phyloP scores from a whole-genome alignment of 306 rosid species.

The Canavalia gladiata region DNA sequence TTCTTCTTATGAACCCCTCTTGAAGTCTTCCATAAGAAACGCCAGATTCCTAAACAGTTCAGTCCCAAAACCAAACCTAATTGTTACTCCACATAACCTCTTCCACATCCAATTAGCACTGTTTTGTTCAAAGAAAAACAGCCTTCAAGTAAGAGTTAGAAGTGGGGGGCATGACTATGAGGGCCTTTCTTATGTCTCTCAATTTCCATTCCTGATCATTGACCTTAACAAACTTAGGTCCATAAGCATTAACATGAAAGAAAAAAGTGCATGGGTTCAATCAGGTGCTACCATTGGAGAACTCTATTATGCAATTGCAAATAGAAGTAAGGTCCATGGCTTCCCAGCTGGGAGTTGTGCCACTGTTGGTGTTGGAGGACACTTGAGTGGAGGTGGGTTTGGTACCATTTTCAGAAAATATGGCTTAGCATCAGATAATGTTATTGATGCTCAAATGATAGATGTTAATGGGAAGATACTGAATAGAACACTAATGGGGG shows the following conservation, averaged over 20 bases:
- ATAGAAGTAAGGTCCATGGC: slow-evolving; percentile 41
- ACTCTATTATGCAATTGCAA: slow-evolving; percentile 47
- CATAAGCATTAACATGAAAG: slow-evolving; percentile 35
- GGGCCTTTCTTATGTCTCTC: slow-evolving; percentile 49
- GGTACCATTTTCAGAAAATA: slow-evolving; percentile 50
- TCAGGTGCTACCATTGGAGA: slow-evolving; percentile 56
- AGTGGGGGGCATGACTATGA: slow-evolving; percentile 57
- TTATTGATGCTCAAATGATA: slow-evolving; percentile 41
- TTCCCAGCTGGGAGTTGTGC: slow-evolving; percentile 53
- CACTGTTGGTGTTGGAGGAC: slow-evolving; percentile 54
- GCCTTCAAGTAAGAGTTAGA: slow-evolving; percentile 38
- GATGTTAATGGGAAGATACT: slow-evolving; percentile 47
- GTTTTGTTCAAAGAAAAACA: slow-evolving; percentile 28
- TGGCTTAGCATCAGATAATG: slow-evolving; percentile 50
- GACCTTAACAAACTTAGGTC: slow-evolving; percentile 43
- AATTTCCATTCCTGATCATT: slow-evolving; percentile 45
- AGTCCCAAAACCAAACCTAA: slow-evolving; percentile 56
- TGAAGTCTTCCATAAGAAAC: slow-evolving; percentile 57
- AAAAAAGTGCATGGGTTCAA: slow-evolving; percentile 54
- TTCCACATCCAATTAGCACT: slow-evolving; percentile 48
- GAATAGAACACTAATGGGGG: slow-evolving; percentile 51
- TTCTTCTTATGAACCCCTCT: slow-evolving; percentile 47
- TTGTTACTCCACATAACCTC: slow-evolving; percentile 53
- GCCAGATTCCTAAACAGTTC: slow-evolving; percentile 49
- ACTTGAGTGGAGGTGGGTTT: slow-evolving; percentile 52